Conservation (phyloP, 345 rosid species). For the Trapa bicornis region DNA sequence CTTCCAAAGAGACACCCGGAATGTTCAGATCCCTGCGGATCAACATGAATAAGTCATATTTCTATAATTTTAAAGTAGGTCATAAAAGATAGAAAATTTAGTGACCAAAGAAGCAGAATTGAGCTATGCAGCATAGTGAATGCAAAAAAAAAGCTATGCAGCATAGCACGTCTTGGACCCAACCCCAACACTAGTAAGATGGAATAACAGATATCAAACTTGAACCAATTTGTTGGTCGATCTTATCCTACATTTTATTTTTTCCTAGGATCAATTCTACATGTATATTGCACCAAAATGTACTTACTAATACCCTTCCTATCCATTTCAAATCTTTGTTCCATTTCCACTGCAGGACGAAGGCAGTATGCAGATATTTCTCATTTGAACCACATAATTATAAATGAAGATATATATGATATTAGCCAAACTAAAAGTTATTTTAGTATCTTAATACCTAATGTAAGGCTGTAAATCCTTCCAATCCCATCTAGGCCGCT, state of each 20-base stretch:
- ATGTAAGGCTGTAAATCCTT: slow-evolving; percentile 81
- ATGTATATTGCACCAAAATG: too few relatives aligned
- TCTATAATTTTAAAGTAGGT: neutral
- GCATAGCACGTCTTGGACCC: neutral
- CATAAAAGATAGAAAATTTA: neutral
- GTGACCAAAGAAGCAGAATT: too few relatives aligned
- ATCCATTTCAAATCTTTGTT: neutral
- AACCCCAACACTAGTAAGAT: neutral
- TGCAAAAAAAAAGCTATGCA: neutral
- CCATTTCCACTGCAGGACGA: neutral
- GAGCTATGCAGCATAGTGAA: too few relatives aligned
- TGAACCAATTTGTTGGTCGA: neutral
- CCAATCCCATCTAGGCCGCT: slow-evolving; percentile 78
- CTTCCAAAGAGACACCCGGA: slow-evolving; percentile 79
- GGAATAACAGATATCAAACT: neutral
- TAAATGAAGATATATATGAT: neutral
- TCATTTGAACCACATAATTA: neutral
- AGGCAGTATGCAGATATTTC: neutral
- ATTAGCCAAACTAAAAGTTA: neutral
- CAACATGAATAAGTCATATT: neutral
- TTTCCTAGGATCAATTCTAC: neutral
- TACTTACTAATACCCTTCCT: too few relatives aligned
- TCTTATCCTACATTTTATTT: neutral
- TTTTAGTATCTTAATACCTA: slow-evolving; percentile 26
- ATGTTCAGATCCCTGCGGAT: slow-evolving; percentile 63